Base-by-base conservation (phyloP, 192 early-diverging fungal species). In the Gamsiella multidivaricata region DNA sequence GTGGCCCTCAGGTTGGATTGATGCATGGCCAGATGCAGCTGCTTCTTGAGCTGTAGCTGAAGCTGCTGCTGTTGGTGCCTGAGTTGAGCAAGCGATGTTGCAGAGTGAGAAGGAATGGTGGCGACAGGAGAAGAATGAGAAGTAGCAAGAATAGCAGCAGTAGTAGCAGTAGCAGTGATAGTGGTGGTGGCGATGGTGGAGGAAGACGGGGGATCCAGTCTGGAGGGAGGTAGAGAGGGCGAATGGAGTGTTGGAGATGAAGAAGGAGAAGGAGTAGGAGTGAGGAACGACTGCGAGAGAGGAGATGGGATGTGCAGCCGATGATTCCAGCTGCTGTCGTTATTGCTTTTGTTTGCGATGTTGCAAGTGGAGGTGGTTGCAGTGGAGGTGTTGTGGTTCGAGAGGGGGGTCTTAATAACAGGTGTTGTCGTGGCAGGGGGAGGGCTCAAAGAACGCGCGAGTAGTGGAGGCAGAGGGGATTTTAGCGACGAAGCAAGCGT, bases 11-110 rank as follows among this genome's bases (percentile, higher is more conserved):
- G 33, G 31, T 28, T 67, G 54, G 33, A 57, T 10, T 59, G 67
- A 26, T 69, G 67, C 67, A 43, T 53, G 55, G 57, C 47, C 56
- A 52, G 41, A 66, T 66, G 42, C 65, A 56, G n/a, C 43, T 57
- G 65, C 65, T 57, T 49, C 54, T 49, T 20, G 4, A 41, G 65
- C 23, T 69, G 66, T 3, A 43, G 67, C 34, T 60, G 67, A 28
- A 53, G 49, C 56, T 59, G 65, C 22, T 50, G 67, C 33, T 53
- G 46, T n/a, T 69, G 66, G 3, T 60, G 66, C 36, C 32, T 26
- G 8, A 53, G 26, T 31, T 50, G 56, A 52, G 26, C n/a, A 41
- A 25, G 29, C 4, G 33, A 49, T 18, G 14, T 1, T 22, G 41
- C 10, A 26, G 65, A 22, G n/a, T 34, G 1, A 25, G 57, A 15